These are phyloP conservation scores for Papiliotrema nemorosa DNA, from an alignment of 1,284 basidiomycete species.

Conservation along the genomic window DNA sequence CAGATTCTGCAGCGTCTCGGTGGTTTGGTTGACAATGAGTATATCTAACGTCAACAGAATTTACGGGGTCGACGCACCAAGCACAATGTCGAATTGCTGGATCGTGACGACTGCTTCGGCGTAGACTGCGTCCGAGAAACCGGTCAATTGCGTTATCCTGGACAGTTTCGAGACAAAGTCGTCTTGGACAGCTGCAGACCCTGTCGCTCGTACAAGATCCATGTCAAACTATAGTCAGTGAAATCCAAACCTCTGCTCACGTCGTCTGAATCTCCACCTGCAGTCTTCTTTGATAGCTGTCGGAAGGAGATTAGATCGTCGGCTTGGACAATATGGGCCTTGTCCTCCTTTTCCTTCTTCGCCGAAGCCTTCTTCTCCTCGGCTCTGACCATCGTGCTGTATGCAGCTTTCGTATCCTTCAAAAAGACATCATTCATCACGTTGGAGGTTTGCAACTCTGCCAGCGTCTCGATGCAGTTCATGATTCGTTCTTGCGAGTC, in stretches of 20 bases:
- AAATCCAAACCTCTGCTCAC: constrained; percentile 53
- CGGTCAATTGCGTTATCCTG: constrained; percentile 47
- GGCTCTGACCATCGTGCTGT: constrained; percentile 86
- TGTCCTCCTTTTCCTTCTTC: constrained; percentile 77
- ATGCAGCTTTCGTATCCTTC: constrained; percentile 86
- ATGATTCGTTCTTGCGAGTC: constrained; percentile 96
- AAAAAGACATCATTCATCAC: constrained; percentile 83
- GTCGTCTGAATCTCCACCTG: constrained; percentile 71
- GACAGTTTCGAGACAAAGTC: constrained; percentile 81
- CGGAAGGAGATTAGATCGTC: constrained; percentile 91
- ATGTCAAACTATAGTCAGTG: constrained; percentile 65
- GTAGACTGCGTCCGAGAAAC: constrained; percentile 98
- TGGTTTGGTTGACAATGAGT: constrained; percentile 93
- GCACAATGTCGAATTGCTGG: constrained; percentile 94
- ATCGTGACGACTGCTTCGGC: constrained; percentile 98
- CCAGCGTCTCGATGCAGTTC: constrained; percentile 92
- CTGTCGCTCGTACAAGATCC: constrained; percentile 88
- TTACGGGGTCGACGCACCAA: constrained; percentile 56
- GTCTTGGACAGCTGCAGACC: constrained; percentile 75
- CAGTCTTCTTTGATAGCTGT: constrained; percentile 88
- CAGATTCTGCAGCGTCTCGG: constrained; percentile 92
- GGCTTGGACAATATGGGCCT: constrained; percentile 74
- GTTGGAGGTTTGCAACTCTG: constrained; percentile 60
- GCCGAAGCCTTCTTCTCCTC: constrained; percentile 89
- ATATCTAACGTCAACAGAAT: constrained; percentile 61